Evolutionary conservation across 208 protist species (phyloP), one percentile per base, ranked within the genome.

Genomic region (Blastocrithidia nonstop): DNA sequence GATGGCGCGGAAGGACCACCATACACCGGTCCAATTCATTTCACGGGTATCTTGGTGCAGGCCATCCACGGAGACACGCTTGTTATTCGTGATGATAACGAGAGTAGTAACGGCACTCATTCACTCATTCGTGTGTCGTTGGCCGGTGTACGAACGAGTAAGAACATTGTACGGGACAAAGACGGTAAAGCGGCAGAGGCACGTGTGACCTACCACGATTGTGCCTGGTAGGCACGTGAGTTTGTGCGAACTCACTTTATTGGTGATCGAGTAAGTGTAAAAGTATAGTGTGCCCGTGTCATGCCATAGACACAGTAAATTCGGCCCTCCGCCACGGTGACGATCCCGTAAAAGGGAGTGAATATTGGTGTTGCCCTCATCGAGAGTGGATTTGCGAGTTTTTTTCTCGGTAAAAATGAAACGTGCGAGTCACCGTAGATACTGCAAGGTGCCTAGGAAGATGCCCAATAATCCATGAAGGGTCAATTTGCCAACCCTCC

Each of bases 181-280:
- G 77, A 85, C 41, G 79, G 79, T 36, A 66, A 76, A 47, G 51
- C 71, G 6, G 69, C 77, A 32, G 85, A 93, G 48, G 71, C 72
- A 6, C 77, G 72, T 46, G 69, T 90, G 21, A 85, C 61, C 27
- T 93, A 94, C 67, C 62, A 66, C 45, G 74, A 88, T 50, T 91
- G 80, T 59, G 56, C 84, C 20, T 94, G 79, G 80, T 80, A 91
- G 61, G 77, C 79, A 26, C 61, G 70, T 35, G 87, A 94, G 49
- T 83, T 88, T 42, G 41, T 94, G 26, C 76, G 87, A 31, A 64
- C 43, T 13, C 70, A 68, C 44, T 88, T 75, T 50, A 75, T 92
- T 54, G 87, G 87, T 2, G 42, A 68, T 33, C 69, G 57, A 32
- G 87, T 94, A 15, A 27, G 29, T 21, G 87, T 92, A 11, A 15